Conservation (phyloP, 169 alveolate species). For the Miamiensis avidus region DNA sequence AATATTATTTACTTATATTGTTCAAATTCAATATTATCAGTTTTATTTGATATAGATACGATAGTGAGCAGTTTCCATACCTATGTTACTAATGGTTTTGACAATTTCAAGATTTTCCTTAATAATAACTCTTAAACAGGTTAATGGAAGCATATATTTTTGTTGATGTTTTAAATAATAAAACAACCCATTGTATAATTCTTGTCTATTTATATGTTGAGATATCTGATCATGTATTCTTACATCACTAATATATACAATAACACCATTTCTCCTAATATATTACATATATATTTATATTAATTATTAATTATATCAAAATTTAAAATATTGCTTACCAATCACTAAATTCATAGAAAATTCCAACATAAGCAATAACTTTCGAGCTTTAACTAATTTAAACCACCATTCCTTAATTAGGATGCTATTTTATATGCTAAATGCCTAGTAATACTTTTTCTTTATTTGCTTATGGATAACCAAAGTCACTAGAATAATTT, state of each 20-base stretch:
- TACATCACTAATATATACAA: slow-evolving; percentile 11
- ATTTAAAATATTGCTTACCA: neutral
- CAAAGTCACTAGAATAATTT: neutral
- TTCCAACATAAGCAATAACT: neutral
- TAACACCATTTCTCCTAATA: slow-evolving; percentile 20
- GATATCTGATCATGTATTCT: neutral
- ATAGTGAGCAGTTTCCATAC: neutral
- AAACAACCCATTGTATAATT: neutral
- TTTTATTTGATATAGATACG: neutral
- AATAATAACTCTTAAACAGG: neutral
- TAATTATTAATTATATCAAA: neutral
- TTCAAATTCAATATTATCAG: no score
- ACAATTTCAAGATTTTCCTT: neutral
- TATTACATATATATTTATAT: neutral
- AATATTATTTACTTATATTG: no score
- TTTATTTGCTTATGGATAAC: neutral
- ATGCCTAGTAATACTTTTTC: neutral
- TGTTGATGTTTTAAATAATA: neutral
- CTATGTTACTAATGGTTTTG: neutral
- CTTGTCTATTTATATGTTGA: no score
- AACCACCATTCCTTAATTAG: neutral
- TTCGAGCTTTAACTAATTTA: neutral
- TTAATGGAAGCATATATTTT: neutral
- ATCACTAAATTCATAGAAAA: neutral
- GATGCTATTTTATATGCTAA: neutral